phyloP scores from a whole-genome alignment of 768 basidiomycete species.

The Rhizopogon rudus region DNA sequence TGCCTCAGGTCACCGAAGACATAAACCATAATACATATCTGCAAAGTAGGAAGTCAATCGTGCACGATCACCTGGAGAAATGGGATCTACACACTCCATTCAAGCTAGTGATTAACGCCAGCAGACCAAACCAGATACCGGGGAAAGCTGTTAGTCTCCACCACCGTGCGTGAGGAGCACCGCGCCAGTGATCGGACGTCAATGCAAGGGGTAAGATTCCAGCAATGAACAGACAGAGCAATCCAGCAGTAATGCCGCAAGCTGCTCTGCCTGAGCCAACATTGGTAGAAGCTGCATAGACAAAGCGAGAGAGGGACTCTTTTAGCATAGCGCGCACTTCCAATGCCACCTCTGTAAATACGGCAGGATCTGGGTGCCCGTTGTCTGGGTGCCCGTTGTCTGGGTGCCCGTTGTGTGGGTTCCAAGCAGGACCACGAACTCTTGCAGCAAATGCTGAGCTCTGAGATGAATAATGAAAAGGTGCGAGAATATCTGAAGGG shows the following conservation, averaged over 20 bases:
- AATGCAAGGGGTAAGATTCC: slow-evolving; percentile 51
- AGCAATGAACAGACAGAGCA: slow-evolving; percentile 41
- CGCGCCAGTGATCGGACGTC: slow-evolving; percentile 31
- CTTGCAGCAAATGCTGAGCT: slow-evolving; percentile 18
- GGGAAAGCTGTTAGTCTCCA: slow-evolving; percentile 56
- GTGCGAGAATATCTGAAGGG: slow-evolving; percentile 58
- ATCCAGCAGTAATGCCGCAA: slow-evolving; percentile 65
- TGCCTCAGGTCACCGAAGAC: slow-evolving; percentile 77
- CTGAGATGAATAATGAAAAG: slow-evolving; percentile 43
- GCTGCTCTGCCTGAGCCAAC: slow-evolving; percentile 67
- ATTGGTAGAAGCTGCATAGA: slow-evolving; percentile 59
- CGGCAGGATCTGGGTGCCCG: slow-evolving; percentile 57
- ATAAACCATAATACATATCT: slow-evolving; percentile 70
- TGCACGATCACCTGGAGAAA: background rate
- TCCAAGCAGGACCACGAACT: slow-evolving; percentile 11
- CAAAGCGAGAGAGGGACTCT: slow-evolving; percentile 61
- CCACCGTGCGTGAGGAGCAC: slow-evolving; percentile 39
- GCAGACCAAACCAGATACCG: slow-evolving; percentile 66
- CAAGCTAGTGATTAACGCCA: slow-evolving; percentile 54
- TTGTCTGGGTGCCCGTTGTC: slow-evolving; percentile 40
- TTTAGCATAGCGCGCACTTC: slow-evolving; percentile 57
- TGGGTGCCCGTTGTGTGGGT: slow-evolving; percentile 41
- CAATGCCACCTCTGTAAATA: slow-evolving; percentile 55
- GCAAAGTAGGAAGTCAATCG: background rate
- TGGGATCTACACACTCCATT: slow-evolving; percentile 46